Percentiles rank a stretch among this genome's conserved stretches.
These are phyloP conservation scores for Aspergillus japonicus DNA, from an alignment of 2,329 filamentous ascomycete genomes.

Conservation along the genomic window DNA sequence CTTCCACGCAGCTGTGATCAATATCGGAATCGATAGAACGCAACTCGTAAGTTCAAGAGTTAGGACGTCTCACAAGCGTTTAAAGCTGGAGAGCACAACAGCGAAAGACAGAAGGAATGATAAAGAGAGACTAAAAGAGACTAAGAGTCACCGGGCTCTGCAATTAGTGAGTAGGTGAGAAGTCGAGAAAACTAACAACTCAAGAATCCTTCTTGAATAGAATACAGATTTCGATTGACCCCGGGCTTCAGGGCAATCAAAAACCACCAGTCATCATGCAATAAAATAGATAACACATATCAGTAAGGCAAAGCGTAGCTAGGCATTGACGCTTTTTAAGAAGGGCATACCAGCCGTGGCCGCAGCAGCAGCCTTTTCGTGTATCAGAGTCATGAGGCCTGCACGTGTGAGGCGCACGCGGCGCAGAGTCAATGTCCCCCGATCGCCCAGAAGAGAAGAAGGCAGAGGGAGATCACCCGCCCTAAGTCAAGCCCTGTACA, in stretches of 20 bases:
- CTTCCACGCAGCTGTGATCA: no score
- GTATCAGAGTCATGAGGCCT: conserved; percentile 15
- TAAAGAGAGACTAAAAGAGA: no score
- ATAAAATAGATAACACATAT: background rate
- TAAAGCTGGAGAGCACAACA: no score
- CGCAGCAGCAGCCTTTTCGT: conserved; percentile 13
- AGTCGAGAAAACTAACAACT: no score
- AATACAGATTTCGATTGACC: background rate
- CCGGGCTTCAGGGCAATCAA: background rate
- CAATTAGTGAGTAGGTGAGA: no score
- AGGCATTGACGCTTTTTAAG: background rate
- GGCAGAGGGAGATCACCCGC: conserved; percentile 15
- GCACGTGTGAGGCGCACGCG: conserved; percentile 25
- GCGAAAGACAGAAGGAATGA: no score
- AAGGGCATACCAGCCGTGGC: background rate
- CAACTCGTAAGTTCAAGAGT: background rate
- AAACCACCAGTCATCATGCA: background rate
- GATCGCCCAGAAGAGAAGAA: conserved; percentile 1
- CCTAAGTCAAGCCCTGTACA: conserved; percentile 5
- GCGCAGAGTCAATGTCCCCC: background rate
- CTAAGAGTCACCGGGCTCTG: no score
- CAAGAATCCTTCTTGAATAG: background rate
- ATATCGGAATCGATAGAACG: background rate
- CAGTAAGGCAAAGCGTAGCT: background rate
- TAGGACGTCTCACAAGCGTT: no score